A percentile compares a stretch with the other conserved stretches of the same genome.
phyloP scores from a whole-genome alignment of 176 grass and related monocot species.

The Rhynchospora tenuis region DNA sequence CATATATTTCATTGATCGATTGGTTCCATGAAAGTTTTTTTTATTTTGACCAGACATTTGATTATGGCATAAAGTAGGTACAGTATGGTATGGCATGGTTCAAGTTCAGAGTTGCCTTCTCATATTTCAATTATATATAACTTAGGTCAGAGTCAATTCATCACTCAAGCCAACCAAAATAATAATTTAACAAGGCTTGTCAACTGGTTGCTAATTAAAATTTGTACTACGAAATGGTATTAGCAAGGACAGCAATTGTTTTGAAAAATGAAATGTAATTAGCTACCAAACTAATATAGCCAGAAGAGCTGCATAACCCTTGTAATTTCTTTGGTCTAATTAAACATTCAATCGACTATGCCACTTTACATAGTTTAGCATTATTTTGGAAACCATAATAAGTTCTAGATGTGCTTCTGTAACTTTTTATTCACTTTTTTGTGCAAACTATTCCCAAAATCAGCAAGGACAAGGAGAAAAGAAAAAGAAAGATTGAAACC shows the following conservation, averaged over 20 bases:
- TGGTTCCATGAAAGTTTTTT: not conserved
- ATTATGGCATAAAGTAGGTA: not conserved
- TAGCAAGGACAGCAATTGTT: not conserved
- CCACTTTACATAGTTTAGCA: not conserved
- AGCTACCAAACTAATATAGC: not conserved
- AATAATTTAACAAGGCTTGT: not conserved
- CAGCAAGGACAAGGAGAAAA: conserved; percentile 7
- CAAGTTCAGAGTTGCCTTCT: not conserved
- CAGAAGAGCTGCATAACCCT: not conserved
- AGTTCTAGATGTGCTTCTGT: not conserved
- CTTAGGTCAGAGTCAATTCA: not conserved
- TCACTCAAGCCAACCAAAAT: not conserved
- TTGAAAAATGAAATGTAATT: not conserved
- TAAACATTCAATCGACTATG: not conserved
- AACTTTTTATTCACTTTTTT: not conserved
- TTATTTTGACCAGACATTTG: not conserved
- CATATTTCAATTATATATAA: not conserved
- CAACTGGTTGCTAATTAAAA: not conserved
- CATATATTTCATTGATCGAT: not conserved
- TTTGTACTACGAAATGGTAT: not conserved
- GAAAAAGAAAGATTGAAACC: conserved; percentile 34
- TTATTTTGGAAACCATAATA: not conserved
- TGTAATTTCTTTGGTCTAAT: not conserved
- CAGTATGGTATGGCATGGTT: not conserved
- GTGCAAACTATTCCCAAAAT: conserved; percentile 3